Conservation (phyloP, 176 grass and related monocot genomes). For the Calamus simplicifolius region DNA sequence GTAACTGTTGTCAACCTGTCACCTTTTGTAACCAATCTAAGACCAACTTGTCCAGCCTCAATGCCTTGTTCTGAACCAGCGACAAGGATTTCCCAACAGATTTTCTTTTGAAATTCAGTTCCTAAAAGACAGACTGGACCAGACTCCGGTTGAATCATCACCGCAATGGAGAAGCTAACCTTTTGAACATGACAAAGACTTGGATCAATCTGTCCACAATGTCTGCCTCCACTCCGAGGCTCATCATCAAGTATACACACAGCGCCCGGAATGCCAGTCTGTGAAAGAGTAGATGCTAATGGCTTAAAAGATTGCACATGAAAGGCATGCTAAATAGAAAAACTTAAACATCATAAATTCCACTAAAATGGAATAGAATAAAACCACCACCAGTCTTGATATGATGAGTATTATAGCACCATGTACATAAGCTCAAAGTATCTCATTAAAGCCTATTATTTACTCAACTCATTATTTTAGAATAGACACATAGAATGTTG, state of each 20-base stretch:
- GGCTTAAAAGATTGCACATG: neutral
- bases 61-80: slow-evolving; percentile 97
- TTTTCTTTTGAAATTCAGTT: slow-evolving; percentile 89
- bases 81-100: slow-evolving; percentile 95
- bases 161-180: slow-evolving; percentile 76
- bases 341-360: no score
- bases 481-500: no score
- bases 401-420: no score
- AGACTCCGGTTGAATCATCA: slow-evolving; percentile 91
- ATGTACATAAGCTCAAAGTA: no score
- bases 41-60: slow-evolving; percentile 94
- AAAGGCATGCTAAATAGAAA: no score
- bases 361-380: no score
- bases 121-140: slow-evolving; percentile 95
- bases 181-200: slow-evolving; percentile 61
- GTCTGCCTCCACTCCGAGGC: slow-evolving; percentile 58
- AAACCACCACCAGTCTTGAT: no score
- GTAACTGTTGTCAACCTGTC: slow-evolving; percentile 79
- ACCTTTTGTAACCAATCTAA: slow-evolving; percentile 81
- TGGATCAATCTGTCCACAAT: slow-evolving; percentile 77
- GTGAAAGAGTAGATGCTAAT: slow-evolving; percentile 24
- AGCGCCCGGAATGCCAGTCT: slow-evolving; percentile 66
- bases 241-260: slow-evolving; percentile 97
- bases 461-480: no score
- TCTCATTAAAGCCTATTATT: no score